Percentiles rank a stretch among this genome's conserved stretches.
phyloP scores from a whole-genome alignment of 2,329 filamentous ascomycete genomes.

The Fusarium mexicanum region DNA sequence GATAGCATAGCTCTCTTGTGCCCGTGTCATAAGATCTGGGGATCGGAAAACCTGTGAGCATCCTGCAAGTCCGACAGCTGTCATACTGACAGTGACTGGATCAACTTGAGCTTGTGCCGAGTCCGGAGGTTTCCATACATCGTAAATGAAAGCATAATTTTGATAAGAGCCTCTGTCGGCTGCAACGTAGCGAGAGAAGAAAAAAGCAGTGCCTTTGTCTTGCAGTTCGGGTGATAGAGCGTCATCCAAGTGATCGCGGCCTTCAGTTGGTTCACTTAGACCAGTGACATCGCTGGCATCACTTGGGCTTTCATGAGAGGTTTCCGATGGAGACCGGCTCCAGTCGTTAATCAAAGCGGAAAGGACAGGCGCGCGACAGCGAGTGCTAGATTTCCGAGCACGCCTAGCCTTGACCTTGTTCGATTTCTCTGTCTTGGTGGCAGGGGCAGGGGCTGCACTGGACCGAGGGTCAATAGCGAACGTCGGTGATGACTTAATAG shows the following conservation, averaged over 20 bases:
- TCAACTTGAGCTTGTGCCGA: conserved; percentile 50
- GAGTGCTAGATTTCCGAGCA: conserved; percentile 15
- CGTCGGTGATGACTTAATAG: conserved; percentile 8
- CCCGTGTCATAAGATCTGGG: conserved; percentile 55
- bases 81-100: conserved; percentile 61
- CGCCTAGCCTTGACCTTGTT: conserved; percentile 16
- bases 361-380: conserved; percentile 35
- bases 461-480: conserved; percentile 9
- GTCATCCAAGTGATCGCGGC: conserved; percentile 24
- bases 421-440: conserved; percentile 6
- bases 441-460: neutral
- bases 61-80: conserved; percentile 63
- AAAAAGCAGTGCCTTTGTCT: conserved; percentile 58
- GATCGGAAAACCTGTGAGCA: conserved; percentile 58
- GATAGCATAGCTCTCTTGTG: conserved; percentile 61
- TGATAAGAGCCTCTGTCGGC: conserved; percentile 58
- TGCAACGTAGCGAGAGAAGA: conserved; percentile 62
- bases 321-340: conserved; percentile 36
- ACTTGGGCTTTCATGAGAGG: conserved; percentile 34
- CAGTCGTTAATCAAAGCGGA: conserved; percentile 38
- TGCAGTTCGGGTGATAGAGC: conserved; percentile 45
- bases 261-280: conserved; percentile 26
- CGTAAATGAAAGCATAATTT: conserved; percentile 63
- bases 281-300: conserved; percentile 24
- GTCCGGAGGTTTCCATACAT: conserved; percentile 60